Evolutionary conservation across 257 asterid genomes (phyloP), one percentile per base, ranked within the genome.

Genomic region (Prunella vulgaris): DNA sequence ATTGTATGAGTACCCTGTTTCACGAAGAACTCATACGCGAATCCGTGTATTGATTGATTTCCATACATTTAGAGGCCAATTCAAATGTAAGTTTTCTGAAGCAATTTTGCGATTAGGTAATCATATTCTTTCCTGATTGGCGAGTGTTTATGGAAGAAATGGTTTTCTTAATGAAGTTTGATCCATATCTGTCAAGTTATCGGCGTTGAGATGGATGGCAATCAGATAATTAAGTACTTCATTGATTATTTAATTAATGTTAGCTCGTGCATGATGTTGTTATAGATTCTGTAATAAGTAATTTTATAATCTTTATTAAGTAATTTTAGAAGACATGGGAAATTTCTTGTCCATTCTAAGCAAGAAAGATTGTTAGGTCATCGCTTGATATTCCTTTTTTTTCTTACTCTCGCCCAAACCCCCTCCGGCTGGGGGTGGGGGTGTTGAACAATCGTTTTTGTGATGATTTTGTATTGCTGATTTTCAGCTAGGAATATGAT

Each of bases 401-500:
- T 4, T n/a, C n/a, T n/a, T n/a, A n/a, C n/a, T 25, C 28, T 25
- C 28, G 28, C 28, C 28, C 28, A 1, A 1, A 35, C 12, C 42
- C 42, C 42, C 42, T 2, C 6, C 9, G 7, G 37, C 1, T 9
- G 12, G 12, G 12, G 12, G 12, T 35, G 42, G 42, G 33, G 42
- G 8, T 2, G 62, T 6, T 52, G 7, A 20, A 4, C 10, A 5
- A 20, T 18, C 7, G 25, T 18, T 7, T 62, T 64, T 62, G 68
- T 65, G 64, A 33, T 76, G 60, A 33, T 68, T 49, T 12, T 18
- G 58, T 60, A 64, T 61, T 48, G 70, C 67, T 33, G 60, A 38
- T 65, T 49, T 66, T 66, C 58, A 2, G 40, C 42, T 22, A 61
- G 73, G 72, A 66, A 52, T 80, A 85, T 74, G 80, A 78, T 85